These are phyloP conservation scores for Prorocentrum cordatum DNA, from an alignment of 169 alveolate genomes.

Conservation along the genomic window DNA sequence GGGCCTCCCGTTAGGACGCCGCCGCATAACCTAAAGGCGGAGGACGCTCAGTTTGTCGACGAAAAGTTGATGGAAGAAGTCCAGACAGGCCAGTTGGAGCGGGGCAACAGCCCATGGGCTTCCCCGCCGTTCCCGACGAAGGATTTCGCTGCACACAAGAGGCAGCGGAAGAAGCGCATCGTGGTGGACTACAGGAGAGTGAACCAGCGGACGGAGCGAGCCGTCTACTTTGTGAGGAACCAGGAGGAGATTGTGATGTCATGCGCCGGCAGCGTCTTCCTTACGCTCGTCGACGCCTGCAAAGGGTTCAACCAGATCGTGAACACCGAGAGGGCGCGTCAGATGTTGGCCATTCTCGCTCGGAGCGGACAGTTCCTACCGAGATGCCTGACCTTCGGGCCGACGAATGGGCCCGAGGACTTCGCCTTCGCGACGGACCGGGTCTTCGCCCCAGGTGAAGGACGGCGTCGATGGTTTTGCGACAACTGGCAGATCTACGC, in stretches of 20 bases:
- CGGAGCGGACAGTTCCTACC: neutral
- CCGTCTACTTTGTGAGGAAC: neutral
- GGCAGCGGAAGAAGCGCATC: neutral
- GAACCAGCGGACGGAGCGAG: neutral
- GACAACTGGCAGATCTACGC: neutral
- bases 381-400: conserved; percentile 1
- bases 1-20: neutral
- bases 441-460: neutral
- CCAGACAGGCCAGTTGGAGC: neutral
- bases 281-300: neutral
- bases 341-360: neutral
- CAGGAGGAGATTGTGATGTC: neutral
- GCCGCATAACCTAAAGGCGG: neutral
- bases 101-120: neutral
- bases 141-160: neutral
- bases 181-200: neutral
- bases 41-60: neutral
- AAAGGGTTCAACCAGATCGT: neutral
- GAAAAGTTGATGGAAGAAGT: neutral
- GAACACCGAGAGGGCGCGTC: neutral
- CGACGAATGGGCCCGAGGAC: neutral
- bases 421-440: conserved; percentile 3
- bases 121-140: neutral
- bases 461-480: neutral
- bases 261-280: neutral